Conservation (phyloP, 768 basidiomycete species). For the Asterophora lycoperdoides region DNA sequence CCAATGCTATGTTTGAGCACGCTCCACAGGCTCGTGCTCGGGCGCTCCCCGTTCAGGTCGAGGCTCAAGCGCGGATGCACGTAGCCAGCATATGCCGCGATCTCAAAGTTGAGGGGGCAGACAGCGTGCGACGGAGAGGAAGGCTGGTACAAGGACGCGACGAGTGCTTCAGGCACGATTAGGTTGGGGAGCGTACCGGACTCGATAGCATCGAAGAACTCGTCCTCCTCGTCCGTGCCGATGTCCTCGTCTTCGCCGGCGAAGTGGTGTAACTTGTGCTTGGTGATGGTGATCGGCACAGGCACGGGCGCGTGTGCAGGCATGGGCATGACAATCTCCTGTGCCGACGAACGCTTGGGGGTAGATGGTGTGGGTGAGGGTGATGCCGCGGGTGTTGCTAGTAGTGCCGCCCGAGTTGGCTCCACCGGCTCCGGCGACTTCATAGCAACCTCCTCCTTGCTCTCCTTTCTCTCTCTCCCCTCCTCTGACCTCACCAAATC, state of each 20-base stretch:
- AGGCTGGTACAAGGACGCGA: slow-evolving; percentile 34
- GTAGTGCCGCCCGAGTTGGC: neutral
- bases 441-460: neutral
- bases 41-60: slow-evolving; percentile 72
- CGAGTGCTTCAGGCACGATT: slow-evolving; percentile 60
- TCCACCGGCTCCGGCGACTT: neutral
- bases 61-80: slow-evolving; percentile 53
- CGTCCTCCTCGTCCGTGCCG: slow-evolving; percentile 82
- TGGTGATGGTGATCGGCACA: neutral
- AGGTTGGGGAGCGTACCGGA: slow-evolving; percentile 73
- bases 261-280: neutral
- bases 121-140: no score
- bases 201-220: slow-evolving; percentile 98
- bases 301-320: neutral
- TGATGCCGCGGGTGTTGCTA: neutral
- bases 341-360: neutral
- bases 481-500: no score
- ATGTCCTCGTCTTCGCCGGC: slow-evolving; percentile 24
- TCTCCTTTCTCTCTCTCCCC: no score
- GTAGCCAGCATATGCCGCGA: slow-evolving; percentile 64
- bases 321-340: neutral
- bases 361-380: neutral
- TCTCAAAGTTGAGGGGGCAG: slow-evolving; percentile 14
- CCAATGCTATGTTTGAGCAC: slow-evolving; percentile 95
- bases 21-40: slow-evolving; percentile 88